Evolutionary conservation across 2,329 filamentous ascomycete species (phyloP), one percentile per base, ranked within the genome.

Genomic region (Trichoderma semiorbis): DNA sequence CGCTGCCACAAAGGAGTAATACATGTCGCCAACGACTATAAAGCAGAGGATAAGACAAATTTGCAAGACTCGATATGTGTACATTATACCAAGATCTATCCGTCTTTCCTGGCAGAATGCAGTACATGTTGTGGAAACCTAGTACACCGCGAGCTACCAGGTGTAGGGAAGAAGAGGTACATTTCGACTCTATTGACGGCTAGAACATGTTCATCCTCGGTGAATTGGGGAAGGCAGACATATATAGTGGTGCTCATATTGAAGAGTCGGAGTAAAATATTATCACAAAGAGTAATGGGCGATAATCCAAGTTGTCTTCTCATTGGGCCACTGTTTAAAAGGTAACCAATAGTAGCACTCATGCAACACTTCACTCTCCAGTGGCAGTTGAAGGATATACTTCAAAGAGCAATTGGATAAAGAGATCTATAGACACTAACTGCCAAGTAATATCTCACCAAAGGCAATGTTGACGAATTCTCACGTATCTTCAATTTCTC

Each of bases 351-450:
- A 28, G 5, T 7, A 18, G 28, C 18, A 80, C 81, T 72, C 80
- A 83, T 10, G 83, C 86, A 2, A 88, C 86, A 0, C 0, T 21
- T 11, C n/a, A 50, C 8, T 91, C 92, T 60, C 88, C 91, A 75
- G 89, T 90, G 65, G 89, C 83, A 70, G 77, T 81, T 39, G 78
- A 79, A 53, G 74, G 76, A n/a, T 2, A 47, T n/a, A 43, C 2
- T 11, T 11, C 8, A 47, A 47, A 47, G 43, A 47, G 18, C 8
- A 47, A 47, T 21, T 21, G 4, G 18, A n/a, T 5, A 21, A 47
- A 11, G 8, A 21, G 18, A 47, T 47, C 18, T 1, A 21, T 11
- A 5, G 8, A 21, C 2, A 47, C 43, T n/a, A 3, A 8, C 18
- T 11, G 16, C 7, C 1, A 18, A 47, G 18, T 11, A 47, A n/a